phyloP scores from a whole-genome alignment of 371 early-diverging fungal genomes.

The Rhizopus sp. region DNA sequence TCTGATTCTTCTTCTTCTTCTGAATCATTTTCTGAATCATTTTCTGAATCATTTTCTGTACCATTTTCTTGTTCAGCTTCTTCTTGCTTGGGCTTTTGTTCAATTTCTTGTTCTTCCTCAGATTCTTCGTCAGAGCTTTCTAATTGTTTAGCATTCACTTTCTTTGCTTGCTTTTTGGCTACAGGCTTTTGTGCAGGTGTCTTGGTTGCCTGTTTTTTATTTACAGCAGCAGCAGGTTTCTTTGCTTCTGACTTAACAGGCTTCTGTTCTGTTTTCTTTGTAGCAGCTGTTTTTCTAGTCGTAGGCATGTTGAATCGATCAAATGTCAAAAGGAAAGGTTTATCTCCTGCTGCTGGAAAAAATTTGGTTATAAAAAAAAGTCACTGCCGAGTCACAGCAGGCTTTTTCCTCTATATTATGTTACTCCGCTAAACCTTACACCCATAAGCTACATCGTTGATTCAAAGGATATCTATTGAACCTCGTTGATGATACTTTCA shows the following conservation, averaged over 20 bases:
- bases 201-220: background rate
- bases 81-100: constrained; percentile 1
- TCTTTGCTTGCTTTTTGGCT: background rate
- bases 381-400: no score
- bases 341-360: no score
- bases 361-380: no score
- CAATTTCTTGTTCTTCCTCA: constrained; percentile 2
- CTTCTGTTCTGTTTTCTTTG: background rate
- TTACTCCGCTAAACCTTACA: no score
- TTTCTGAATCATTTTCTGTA: constrained; percentile 1
- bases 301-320: background rate
- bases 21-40: no score
- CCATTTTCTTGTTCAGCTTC: constrained; percentile 8
- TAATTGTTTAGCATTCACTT: background rate
- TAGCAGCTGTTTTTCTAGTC: constrained; percentile 1
- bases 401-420: no score
- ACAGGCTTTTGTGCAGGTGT: background rate
- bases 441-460: no score
- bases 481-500: no score
- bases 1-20: constrained; percentile 13
- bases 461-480: no score
- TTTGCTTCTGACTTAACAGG: background rate
- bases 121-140: background rate
- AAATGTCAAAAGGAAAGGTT: no score
- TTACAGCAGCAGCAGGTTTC: background rate